Base-by-base conservation (phyloP, 768 basidiomycete species). In the button mushroom (Agaricus bisporus) region DNA sequence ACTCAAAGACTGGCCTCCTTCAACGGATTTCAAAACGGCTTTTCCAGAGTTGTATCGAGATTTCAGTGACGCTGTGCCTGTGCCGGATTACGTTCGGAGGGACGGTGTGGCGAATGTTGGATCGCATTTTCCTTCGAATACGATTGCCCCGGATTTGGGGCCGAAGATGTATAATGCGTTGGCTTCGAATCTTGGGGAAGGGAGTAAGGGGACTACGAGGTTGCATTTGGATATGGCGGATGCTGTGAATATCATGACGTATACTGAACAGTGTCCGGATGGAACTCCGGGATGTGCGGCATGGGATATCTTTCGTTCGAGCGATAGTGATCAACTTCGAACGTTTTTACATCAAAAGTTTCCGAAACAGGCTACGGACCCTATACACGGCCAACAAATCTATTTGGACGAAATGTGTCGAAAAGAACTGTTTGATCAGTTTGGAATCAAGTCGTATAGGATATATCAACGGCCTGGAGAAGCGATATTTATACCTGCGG, bases 151-250 rank as follows among this genome's bases (percentile, higher is more conserved):
- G 15, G 93, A 93, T 64, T 76, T 93, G 11, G 85, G 92, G 3
- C 94, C 94, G 1, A 97, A 95, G 70, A 88, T 95, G 90, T 97
- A 97, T 69, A 94, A 91, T 58, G 90, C 93, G 0, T 83, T 91
- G 71, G 83, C 84, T 9, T 87, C 86, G 3, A 77, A 73, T 38
- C 84, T 88, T 60, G 65, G 68, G 4, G 65, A 72, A 28, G 86
- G 86, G 3, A 88, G 83, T 63, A 86, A 88, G 60, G 93, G 94
- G 1, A 85, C 90, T 18, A 97, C 94, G 9, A 75, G 90, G 54
- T 69, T 97, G 48, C 95, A 97, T 60, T 92, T 95, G 90, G 91
- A 92, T 67, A 91, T 94, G 82, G 89, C 89, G 0, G 93, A 94
- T 61, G 94, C 95, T 4, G 71, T 97, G 56, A 98, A 98, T 65